Evolutionary conservation across 2,329 filamentous ascomycete species (phyloP), one percentile per base, ranked within the genome.

Genomic region (Phyllosticta paracitricarpa): DNA sequence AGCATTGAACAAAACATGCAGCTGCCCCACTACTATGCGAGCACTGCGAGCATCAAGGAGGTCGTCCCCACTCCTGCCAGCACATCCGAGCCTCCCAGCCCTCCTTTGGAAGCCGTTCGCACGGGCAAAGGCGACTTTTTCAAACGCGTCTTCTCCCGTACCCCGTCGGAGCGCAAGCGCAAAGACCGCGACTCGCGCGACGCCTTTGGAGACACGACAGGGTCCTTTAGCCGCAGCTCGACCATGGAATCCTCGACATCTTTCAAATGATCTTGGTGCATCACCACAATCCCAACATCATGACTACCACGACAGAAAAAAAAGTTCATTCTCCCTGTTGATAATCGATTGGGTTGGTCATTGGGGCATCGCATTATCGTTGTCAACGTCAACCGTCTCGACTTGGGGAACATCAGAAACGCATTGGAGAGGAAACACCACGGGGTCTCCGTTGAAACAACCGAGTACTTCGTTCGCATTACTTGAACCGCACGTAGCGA

Each of bases 81-180:
- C 56, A 35, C 72, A n/a, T 51, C 57, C 65, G 67, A 51, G 66
- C 70, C 65, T 64, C 63, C 70, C 66, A 69, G 62, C 54, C 68
- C 70, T 55, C 70, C 71, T 51, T 71, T 66, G 64, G 67, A 67
- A 24, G 56, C 63, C 58, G 62, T 67, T 40, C 58, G 68, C 26
- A 69, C 69, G n/a, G 62, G 63, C 51, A 65, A 65, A 40, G 66
- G 70, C 63, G 70, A 69, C 69, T 66, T 77, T 66, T 63, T 80
- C 26, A 71, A 72, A 56, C 72, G 74, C 40, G 68, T 79, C 54
- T 78, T 80, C 64, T 70, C 68, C 28, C 74, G 78, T 10, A 76
- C 73, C 9, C 72, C 75, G 1, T 79, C 76, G 59, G 72, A 77
- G 64, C 70, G 76, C 61, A 75, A 69, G 63, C 72, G 71, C 64